A percentile compares a stretch with the other conserved stretches of the same genome.
Evolutionary conservation across 257 asterid species (phyloP).

Genomic region (Thymus mandschuricus): DNA sequence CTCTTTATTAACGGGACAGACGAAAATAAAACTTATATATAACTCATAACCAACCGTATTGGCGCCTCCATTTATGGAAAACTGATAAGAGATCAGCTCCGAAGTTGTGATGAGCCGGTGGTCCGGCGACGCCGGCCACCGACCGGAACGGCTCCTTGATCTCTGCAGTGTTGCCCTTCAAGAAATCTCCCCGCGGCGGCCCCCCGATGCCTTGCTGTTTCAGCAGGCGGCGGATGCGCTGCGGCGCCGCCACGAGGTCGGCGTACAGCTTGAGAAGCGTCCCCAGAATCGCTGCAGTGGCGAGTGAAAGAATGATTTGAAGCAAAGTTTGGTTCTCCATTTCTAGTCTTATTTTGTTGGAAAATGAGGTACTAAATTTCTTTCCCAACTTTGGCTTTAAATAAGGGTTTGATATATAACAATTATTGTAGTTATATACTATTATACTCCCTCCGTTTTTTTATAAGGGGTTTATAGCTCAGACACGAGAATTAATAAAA

Average conservation of each 20-base stretch:
- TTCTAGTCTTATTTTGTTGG: no score
- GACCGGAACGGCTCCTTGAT: background rate
- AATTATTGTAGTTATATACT: no score
- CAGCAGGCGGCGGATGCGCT: background rate
- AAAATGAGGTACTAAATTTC: no score
- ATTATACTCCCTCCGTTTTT: no score
- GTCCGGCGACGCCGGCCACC: background rate
- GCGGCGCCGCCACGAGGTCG: conserved; percentile 1
- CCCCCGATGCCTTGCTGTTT: conserved; percentile 22
- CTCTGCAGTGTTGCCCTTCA: background rate
- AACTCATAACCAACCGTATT: conserved; percentile 9
- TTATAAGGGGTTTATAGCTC: no score
- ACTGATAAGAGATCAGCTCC: background rate
- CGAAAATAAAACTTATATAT: no score
- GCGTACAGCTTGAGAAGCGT: background rate
- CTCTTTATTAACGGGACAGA: no score
- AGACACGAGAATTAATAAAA: no score
- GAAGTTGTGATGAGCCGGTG: conserved; percentile 15
- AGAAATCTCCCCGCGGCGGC: conserved; percentile 4
- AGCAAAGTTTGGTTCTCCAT: conserved; percentile 6
- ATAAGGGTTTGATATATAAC: no score
- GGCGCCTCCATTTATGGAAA: conserved; percentile 14
- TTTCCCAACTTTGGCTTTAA: no score
- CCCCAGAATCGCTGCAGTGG: background rate
- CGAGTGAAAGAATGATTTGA: conserved; percentile 1